Conservation (phyloP, 2,329 filamentous ascomycete genomes). For the Lizonia empirigonia region DNA sequence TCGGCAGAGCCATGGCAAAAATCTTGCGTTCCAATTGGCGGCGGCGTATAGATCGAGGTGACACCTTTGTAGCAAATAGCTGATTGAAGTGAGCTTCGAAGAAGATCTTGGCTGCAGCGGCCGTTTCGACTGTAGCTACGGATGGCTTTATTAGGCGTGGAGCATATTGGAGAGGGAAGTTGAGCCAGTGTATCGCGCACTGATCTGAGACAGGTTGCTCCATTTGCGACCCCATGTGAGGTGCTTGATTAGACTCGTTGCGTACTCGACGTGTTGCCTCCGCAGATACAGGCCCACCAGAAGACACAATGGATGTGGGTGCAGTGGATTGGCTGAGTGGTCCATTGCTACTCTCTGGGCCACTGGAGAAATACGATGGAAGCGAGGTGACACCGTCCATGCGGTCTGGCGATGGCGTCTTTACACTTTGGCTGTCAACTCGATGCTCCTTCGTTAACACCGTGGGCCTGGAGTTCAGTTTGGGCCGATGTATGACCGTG, state of each 20-base stretch:
- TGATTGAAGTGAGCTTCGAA: conserved; percentile 84
- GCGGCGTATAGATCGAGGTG: conserved; percentile 65
- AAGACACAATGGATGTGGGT: conserved; percentile 44
- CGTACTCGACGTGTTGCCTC: conserved; percentile 35
- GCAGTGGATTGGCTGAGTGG: conserved; percentile 42
- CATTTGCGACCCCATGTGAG: conserved; percentile 21
- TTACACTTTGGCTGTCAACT: conserved; percentile 4
- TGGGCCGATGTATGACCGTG: conserved; percentile 43
- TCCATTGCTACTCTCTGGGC: conserved; percentile 35
- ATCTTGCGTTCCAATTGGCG: conserved; percentile 69
- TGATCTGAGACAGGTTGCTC: conserved; percentile 24
- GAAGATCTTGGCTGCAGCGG: conserved; percentile 81
- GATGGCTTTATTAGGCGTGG: conserved; percentile 45
- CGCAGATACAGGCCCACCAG: conserved; percentile 36
- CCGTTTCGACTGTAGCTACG: conserved; percentile 72
- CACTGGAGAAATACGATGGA: conserved; percentile 35
- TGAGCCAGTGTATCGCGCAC: conserved; percentile 30
- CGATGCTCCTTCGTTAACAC: conserved; percentile 21
- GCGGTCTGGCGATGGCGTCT: background rate
- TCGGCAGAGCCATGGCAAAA: conserved; percentile 59
- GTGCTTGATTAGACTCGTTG: conserved; percentile 18
- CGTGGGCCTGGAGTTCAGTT: conserved; percentile 35
- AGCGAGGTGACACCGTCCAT: conserved; percentile 25
- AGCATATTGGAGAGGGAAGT: conserved; percentile 44
- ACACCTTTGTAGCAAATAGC: conserved; percentile 61